Percentiles rank a stretch among this genome's conserved stretches.
Conservation (phyloP, 2,329 filamentous ascomycete genomes). For the Aspergillus puulaauensis region DNA sequence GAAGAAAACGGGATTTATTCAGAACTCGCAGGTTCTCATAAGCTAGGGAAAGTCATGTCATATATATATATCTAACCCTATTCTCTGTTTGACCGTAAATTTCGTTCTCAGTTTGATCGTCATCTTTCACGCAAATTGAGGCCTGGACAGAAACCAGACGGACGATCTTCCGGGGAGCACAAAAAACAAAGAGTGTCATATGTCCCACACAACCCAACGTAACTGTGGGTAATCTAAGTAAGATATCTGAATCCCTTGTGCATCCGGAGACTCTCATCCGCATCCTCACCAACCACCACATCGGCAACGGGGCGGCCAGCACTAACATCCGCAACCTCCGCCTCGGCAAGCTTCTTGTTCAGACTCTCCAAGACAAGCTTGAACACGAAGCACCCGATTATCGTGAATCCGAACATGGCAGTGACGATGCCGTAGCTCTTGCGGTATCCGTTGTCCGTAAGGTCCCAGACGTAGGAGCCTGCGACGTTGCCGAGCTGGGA, state of each 20-base stretch:
- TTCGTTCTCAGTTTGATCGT: not conserved
- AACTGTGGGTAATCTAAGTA: slow-evolving; percentile 13
- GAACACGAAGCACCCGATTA: slow-evolving; percentile 47
- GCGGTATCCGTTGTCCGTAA: slow-evolving; percentile 60
- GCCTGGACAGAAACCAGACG: no score
- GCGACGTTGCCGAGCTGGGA: slow-evolving; percentile 59
- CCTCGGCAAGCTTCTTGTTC: slow-evolving; percentile 24
- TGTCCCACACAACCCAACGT: no score
- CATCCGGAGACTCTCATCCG: slow-evolving; percentile 25
- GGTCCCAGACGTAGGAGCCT: slow-evolving; percentile 63
- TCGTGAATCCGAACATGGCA: slow-evolving; percentile 63
- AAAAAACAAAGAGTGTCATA: not conserved
- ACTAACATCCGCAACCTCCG: not conserved
- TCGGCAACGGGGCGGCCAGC: slow-evolving; percentile 10
- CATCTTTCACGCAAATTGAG: not conserved
- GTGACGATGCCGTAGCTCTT: slow-evolving; percentile 66
- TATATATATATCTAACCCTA: not conserved
- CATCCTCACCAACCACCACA: not conserved
- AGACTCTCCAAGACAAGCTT: slow-evolving; percentile 45
- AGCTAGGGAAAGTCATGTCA: not conserved
- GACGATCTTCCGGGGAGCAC: not conserved
- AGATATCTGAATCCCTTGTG: slow-evolving; percentile 30
- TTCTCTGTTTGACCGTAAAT: not conserved
- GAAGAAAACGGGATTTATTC: not conserved
- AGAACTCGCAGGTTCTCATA: not conserved